phyloP scores from a whole-genome alignment of 2,329 filamentous ascomycete species.

The Fusarium proliferatum region DNA sequence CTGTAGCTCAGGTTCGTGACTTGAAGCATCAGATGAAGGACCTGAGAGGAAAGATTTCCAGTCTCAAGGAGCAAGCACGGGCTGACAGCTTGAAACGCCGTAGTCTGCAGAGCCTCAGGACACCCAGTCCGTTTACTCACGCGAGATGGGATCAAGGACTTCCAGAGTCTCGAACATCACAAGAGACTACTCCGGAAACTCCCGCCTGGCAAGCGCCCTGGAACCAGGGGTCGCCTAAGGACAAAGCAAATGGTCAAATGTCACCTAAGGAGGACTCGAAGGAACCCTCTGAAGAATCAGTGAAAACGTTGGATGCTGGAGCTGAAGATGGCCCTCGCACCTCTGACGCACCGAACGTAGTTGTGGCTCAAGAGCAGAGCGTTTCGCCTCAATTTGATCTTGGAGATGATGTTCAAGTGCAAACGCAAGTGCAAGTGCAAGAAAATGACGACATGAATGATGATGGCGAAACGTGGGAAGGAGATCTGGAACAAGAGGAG shows the following conservation, averaged over 20 bases:
- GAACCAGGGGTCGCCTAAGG: conserved; percentile 15
- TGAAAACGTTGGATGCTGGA: conserved; percentile 8
- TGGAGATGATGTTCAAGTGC: conserved; percentile 9
- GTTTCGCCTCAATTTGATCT: conserved; percentile 10
- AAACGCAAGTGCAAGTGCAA: background rate
- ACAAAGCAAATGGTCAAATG: conserved; percentile 20
- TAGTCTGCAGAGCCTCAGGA: conserved; percentile 80
- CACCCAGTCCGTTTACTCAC: conserved; percentile 82
- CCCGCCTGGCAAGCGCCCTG: conserved; percentile 29
- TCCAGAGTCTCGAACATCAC: conserved; percentile 39
- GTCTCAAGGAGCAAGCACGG: conserved; percentile 79
- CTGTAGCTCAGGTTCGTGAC: conserved; percentile 77
- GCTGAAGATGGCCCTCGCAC: conserved; percentile 10
- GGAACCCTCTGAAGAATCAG: conserved; percentile 14
- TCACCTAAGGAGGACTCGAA: conserved; percentile 4
- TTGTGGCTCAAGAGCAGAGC: background rate
- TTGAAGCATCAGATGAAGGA: conserved; percentile 88
- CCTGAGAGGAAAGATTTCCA: conserved; percentile 86
- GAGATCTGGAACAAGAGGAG: conserved; percentile 12
- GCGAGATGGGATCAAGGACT: conserved; percentile 56
- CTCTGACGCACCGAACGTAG: background rate
- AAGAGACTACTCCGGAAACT: conserved; percentile 37
- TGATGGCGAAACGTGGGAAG: conserved; percentile 28
- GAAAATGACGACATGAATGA: conserved; percentile 51
- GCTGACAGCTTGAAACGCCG: conserved; percentile 82